These are phyloP conservation scores for Cronartium ribicola DNA, from an alignment of 1,284 basidiomycete genomes.

Conservation along the genomic window DNA sequence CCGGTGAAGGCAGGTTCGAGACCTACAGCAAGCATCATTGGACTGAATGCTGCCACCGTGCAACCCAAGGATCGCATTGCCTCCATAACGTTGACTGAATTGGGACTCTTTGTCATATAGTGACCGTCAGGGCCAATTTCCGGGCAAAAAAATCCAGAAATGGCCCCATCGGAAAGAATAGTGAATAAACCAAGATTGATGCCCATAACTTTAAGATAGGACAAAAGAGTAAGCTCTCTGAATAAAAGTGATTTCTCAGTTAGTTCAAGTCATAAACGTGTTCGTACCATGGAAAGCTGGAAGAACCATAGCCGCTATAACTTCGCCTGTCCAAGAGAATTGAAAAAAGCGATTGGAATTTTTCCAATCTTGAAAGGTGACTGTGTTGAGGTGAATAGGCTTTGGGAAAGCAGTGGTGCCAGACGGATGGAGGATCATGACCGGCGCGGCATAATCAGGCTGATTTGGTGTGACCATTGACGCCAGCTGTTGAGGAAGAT, in stretches of 20 bases:
- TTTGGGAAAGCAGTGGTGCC: slow-evolving; percentile 1
- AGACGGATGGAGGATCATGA: neutral
- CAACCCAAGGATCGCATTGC: neutral
- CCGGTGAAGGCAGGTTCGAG: neutral
- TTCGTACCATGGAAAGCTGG: neutral
- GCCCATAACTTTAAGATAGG: too few relatives aligned
- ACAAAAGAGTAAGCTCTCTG: too few relatives aligned
- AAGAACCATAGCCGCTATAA: neutral
- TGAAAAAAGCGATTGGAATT: neutral
- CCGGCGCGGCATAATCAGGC: neutral
- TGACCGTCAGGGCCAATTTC: neutral
- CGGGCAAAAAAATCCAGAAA: slow-evolving; percentile 3
- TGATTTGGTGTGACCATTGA: neutral
- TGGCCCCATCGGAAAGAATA: neutral
- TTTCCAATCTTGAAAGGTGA: neutral
- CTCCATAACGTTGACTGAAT: neutral
- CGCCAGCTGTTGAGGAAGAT: neutral
- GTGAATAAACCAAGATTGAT: neutral
- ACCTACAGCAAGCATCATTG: neutral
- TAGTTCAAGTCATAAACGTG: too few relatives aligned
- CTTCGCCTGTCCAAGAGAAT: neutral
- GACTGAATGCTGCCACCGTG: slow-evolving; percentile 1
- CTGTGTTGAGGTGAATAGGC: neutral
- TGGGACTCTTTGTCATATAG: neutral
- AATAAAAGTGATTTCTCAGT: too few relatives aligned